phyloP scores from a whole-genome alignment of 768 basidiomycete genomes.

The Hortiboletus campestris region DNA sequence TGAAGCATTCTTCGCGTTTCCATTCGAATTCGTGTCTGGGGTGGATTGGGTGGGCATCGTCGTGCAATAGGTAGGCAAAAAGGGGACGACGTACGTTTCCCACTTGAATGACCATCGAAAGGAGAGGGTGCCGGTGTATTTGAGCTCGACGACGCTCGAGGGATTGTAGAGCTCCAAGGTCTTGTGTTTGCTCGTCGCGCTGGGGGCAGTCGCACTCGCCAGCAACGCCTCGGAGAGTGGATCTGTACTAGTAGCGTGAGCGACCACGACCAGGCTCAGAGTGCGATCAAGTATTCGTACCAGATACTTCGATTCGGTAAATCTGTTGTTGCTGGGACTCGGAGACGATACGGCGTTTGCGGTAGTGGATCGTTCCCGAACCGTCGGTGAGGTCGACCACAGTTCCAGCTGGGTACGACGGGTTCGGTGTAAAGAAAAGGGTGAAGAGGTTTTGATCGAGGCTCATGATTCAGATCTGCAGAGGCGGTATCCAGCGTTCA shows the following conservation, averaged over 20 bases:
- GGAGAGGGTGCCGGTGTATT: constrained; percentile 66
- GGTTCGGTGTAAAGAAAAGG: constrained; percentile 58
- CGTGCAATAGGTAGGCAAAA: neutral
- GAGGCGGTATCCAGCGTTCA: neutral
- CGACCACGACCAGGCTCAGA: neutral
- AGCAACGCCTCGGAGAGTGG: constrained; percentile 72
- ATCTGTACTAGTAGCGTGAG: constrained; percentile 43
- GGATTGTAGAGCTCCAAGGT: constrained; percentile 77
- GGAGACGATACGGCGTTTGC: constrained; percentile 60
- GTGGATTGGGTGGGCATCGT: constrained; percentile 39
- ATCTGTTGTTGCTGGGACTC: constrained; percentile 32
- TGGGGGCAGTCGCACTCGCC: constrained; percentile 62
- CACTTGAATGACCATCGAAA: constrained; percentile 81
- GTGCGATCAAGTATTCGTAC: constrained; percentile 35
- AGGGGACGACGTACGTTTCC: constrained; percentile 68
- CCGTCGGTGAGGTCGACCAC: constrained; percentile 72
- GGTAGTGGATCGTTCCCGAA: constrained; percentile 63
- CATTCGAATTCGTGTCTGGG: constrained; percentile 80
- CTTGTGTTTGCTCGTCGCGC: constrained; percentile 67
- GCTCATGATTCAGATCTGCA: constrained; percentile 65
- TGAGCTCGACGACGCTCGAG: constrained; percentile 64
- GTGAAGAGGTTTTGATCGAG: constrained; percentile 87
- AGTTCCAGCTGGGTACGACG: constrained; percentile 47
- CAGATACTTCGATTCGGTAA: constrained; percentile 68
- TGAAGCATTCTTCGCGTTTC: constrained; percentile 80